Base-by-base conservation (phyloP, 192 early-diverging fungal species). In the Coemansia sp. region DNA sequence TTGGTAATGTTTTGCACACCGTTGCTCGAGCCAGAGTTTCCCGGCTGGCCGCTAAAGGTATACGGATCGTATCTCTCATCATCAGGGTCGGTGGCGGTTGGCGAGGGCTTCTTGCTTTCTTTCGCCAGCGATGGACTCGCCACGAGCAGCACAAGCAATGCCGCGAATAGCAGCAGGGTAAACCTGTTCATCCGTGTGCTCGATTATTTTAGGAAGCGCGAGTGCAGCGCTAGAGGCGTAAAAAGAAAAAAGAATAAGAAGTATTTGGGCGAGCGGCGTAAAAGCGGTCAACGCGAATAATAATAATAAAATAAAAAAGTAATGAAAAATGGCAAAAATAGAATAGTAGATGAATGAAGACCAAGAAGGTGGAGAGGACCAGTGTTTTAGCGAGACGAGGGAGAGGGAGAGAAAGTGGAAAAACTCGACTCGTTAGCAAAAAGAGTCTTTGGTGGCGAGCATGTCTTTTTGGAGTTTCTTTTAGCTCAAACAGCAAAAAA, bases 281-380 rank as follows among this genome's bases (percentile, higher is more conserved):
- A 53, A 53, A 12, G 49, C 49, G 49, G 49, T 53, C 49, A 53
- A 29, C 49, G 49, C 49, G 14, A 53, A 53, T 29, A 53, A 25
- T 1, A 19, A 54, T 29, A 31, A 17, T 45, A 6, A 19, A 4
- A 45, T 0, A 27, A 25, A 54, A 49, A 47, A 47, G 25, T 8
- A 6, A 19, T 7, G 46, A 47, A 51, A 51, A n/a, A 54, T 12
- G 22, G 4, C 27, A 31, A 29, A 51, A 51, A 27, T 9, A 51
- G 32, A 35, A 35, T 35, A 51, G 10, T 9, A 51, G 32, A 35
- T 5, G 2, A 51, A 4, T 51, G 11, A 51, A 15, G 27, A 32
- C 11, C 32, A 2, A 35, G 32, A 7, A 35, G 32, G 7, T 5
- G 7, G 7, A 35, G 32, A 35, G 7, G 32, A 35, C 7, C 4